Evolutionary conservation across 495 filamentous ascomycete genomes (phyloP).

Genomic region (Tricharina praecox): DNA sequence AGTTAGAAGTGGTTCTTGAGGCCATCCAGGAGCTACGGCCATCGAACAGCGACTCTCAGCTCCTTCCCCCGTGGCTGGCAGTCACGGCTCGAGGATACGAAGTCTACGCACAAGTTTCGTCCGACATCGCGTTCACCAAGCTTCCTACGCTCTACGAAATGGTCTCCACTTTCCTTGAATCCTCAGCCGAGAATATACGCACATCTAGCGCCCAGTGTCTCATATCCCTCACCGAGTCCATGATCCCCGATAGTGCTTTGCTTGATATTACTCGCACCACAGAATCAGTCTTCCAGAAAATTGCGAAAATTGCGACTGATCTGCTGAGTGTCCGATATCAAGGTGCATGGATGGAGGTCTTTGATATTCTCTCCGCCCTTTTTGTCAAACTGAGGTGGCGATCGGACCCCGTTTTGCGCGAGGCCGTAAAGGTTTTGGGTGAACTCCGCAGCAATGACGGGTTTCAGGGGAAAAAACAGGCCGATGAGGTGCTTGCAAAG

Average conservation of each 20-base stretch:
- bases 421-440: slow-evolving; percentile 59
- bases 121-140: slow-evolving; percentile 76
- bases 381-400: slow-evolving; percentile 79
- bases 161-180: slow-evolving; percentile 63
- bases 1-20: slow-evolving; percentile 74
- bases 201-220: slow-evolving; percentile 87
- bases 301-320: slow-evolving; percentile 48
- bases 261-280: slow-evolving; percentile 76
- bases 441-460: slow-evolving; percentile 77
- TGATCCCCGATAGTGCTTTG: slow-evolving; percentile 61
- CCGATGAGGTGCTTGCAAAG: slow-evolving; percentile 69
- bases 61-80: slow-evolving; percentile 90
- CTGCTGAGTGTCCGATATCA: slow-evolving; percentile 82
- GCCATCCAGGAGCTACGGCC: slow-evolving; percentile 77
- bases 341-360: slow-evolving; percentile 86
- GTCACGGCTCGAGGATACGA: slow-evolving; percentile 88
- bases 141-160: slow-evolving; percentile 63
- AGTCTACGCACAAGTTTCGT: slow-evolving; percentile 68
- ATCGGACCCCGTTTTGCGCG: slow-evolving; percentile 54
- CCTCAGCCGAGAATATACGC: slow-evolving; percentile 77
- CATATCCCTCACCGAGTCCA: slow-evolving; percentile 77
- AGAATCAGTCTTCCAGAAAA: slow-evolving; percentile 61
- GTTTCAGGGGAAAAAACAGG: slow-evolving; percentile 87
- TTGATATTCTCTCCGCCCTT: slow-evolving; percentile 71
- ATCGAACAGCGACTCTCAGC: slow-evolving; percentile 73